Conservation (phyloP, 2,329 filamentous ascomycete genomes). For the Sarocladiaceae sp. region DNA sequence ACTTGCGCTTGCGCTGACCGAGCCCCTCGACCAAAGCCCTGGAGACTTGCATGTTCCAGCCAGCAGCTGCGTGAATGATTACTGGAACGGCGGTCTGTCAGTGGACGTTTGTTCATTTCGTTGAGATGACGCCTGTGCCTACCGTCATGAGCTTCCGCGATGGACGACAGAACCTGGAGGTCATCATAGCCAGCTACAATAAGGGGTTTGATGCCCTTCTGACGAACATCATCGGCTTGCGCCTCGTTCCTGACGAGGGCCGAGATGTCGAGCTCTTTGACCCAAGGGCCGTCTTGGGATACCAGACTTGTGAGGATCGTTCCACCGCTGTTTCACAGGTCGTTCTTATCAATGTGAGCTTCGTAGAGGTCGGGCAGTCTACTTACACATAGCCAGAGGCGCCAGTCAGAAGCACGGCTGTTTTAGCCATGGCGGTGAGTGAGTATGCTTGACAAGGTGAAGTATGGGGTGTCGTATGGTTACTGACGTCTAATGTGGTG, state of each 20-base stretch:
- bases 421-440: not conserved
- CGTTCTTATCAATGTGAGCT: too few species aligned
- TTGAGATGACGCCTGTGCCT: too few species aligned
- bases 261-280: not conserved
- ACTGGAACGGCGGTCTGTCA: too few species aligned
- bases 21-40: not conserved
- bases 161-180: not conserved
- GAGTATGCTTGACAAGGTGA: too few species aligned
- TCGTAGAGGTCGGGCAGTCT: too few species aligned
- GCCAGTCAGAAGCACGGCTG: not conserved
- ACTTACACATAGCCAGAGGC: not conserved
- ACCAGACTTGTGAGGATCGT: not conserved
- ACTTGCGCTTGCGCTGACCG: not conserved
- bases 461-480: too few species aligned
- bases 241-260: not conserved
- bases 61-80: not conserved
- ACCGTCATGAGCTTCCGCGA: not conserved
- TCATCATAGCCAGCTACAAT: not conserved
- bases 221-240: not conserved
- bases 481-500: too few species aligned
- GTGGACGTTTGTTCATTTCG: too few species aligned
- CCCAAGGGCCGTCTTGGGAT: not conserved
- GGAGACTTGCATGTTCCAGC: not conserved
- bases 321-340: not conserved
- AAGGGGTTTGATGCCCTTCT: not conserved